Evolutionary conservation across 2,329 filamentous ascomycete genomes (phyloP), one percentile per base, ranked within the genome.

Genomic region (Penicillium sp.): DNA sequence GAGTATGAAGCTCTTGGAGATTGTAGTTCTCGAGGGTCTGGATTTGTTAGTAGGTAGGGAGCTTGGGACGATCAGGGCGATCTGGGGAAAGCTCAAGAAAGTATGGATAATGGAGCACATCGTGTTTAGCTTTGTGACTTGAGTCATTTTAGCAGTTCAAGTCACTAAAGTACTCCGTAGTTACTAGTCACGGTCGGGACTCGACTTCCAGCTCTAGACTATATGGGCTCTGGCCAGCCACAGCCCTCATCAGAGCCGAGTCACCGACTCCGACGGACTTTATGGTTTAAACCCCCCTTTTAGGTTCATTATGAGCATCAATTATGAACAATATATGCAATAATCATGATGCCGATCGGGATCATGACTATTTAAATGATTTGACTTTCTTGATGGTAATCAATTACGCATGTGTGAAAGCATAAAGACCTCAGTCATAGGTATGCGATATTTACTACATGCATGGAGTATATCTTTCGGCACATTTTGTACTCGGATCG

Each of bases 61-160:
- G 45, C 24, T 30, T 30, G 8, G 24, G 45, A 49, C 45, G 45
- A 49, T 49, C 45, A n/a, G n/a, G 45, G 45, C 45, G 3, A 28
- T 47, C 44, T 49, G 45, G 45, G 45, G 45, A 49, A 49, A 49
- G 45, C 45, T 49, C 45, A n/a, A 49, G 24, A 15, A 28, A 49
- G 6, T 49, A 49, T 47, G 44, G n/a, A n/a, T n/a, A n/a, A n/a
- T n/a, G n/a, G 44, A 47, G 44, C 22, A 17, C 44, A 47, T 47
- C 44, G 44, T 47, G 44, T 26, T 47, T 3, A 47, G 13, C 8
- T 28, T 33, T 0, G 30, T 33, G 30, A 33, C 30, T 33, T 12
- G 30, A 47, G 22, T 47, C 44, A 47, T 17, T 47, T 28, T 17
- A n/a, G 26, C 44, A 28, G 24, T 47, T 1, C 3, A 8, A 49